Evolutionary conservation across 352 stramenopile species (phyloP).

Genomic region (Phytophthora cryptogea): DNA sequence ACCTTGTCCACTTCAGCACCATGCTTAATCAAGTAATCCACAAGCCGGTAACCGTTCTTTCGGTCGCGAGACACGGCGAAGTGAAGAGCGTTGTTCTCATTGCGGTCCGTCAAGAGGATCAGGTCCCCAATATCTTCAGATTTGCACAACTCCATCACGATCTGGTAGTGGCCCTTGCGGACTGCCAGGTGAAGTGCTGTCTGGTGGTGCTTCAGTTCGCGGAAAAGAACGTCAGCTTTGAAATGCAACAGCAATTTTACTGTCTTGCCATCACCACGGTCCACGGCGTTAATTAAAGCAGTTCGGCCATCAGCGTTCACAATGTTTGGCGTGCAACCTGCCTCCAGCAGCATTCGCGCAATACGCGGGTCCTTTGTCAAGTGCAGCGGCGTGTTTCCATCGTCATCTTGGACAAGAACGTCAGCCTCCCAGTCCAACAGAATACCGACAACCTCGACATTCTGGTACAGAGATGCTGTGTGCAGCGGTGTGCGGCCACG

Average conservation of each 20-base stretch:
- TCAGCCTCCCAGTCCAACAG: constrained; percentile 84
- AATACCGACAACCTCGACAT: constrained; percentile 82
- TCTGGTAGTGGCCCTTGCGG: constrained; percentile 84
- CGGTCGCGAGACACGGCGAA: constrained; percentile 83
- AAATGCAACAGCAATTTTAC: constrained; percentile 83
- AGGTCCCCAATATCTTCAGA: constrained; percentile 62
- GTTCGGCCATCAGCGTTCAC: constrained; percentile 82
- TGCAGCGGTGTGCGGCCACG: constrained; percentile 80
- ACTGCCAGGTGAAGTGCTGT: constrained; percentile 83
- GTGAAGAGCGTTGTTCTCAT: constrained; percentile 86
- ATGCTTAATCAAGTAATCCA: constrained; percentile 87
- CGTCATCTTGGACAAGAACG: constrained; percentile 75
- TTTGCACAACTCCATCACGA: constrained; percentile 88
- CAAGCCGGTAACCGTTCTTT: constrained; percentile 80
- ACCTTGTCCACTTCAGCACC: constrained; percentile 83
- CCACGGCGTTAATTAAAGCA: constrained; percentile 78
- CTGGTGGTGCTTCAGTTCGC: constrained; percentile 86
- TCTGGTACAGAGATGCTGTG: constrained; percentile 81
- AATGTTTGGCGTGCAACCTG: constrained; percentile 83
- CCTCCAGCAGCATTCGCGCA: constrained; percentile 79
- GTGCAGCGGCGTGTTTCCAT: constrained; percentile 87
- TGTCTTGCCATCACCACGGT: constrained; percentile 71
- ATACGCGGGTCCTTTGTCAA: constrained; percentile 80
- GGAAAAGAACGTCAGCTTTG: constrained; percentile 86
- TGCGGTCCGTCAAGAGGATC: constrained; percentile 77